Evolutionary conservation across 1,284 basidiomycete genomes (phyloP).

Genomic region (Marasmius oreades): DNA sequence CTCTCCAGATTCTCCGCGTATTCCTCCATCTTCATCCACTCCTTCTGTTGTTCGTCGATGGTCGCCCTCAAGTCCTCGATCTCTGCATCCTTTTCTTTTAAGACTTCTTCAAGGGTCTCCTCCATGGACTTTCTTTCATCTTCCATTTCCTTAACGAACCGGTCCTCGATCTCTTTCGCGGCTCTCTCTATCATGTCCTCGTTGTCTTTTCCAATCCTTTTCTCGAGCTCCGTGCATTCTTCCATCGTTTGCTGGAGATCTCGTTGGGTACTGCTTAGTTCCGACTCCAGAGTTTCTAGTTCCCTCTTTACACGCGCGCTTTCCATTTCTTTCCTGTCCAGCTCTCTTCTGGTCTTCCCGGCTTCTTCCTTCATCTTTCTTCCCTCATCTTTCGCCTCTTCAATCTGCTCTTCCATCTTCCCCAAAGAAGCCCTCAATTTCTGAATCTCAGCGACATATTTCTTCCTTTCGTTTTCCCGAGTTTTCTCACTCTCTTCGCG

Average conservation of each 20-base stretch:
- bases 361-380: neutral
- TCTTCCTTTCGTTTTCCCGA: conserved; percentile 40
- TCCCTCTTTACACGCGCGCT: neutral
- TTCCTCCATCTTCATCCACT: neutral
- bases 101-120: neutral
- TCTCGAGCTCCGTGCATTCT: neutral
- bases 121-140: conserved; percentile 3
- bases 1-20: neutral
- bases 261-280: neutral
- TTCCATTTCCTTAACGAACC: neutral
- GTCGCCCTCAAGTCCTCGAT: neutral
- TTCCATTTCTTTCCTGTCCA: neutral
- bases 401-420: neutral
- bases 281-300: neutral
- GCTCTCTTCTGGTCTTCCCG: neutral
- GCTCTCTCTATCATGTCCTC: neutral
- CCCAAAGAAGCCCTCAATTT: neutral
- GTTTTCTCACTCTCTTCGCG: conserved; percentile 58
- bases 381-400: neutral
- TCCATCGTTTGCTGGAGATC: neutral
- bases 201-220: neutral
- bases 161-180: neutral
- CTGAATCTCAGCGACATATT: conserved; percentile 26
- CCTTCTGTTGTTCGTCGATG: neutral
- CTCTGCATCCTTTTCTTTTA: conserved; percentile 1